Percentiles rank a stretch among this genome's conserved stretches.
Evolutionary conservation across 2,329 filamentous ascomycete genomes (phyloP).

Genomic region (Aspergillus intermedius): DNA sequence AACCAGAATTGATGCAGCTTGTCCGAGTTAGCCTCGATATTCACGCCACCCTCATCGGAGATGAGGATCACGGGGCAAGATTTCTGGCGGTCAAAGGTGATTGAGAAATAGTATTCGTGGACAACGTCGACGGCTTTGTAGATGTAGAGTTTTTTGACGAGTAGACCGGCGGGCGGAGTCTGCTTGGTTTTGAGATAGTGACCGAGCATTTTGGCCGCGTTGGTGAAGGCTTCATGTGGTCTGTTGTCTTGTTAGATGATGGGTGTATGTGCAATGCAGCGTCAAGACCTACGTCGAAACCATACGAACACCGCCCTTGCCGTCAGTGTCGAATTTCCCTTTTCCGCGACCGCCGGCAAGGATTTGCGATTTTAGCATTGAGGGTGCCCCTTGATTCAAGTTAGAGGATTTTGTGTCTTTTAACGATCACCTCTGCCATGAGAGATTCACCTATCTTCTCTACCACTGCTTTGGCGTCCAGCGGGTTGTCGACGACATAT

Average conservation of each 20-base stretch:
- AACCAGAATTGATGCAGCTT: constrained; percentile 24
- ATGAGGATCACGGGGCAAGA: constrained; percentile 34
- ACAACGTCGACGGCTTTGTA: constrained; percentile 25
- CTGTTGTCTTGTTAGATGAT: constrained; percentile 7
- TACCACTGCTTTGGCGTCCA: constrained; percentile 19
- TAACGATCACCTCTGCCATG: background rate
- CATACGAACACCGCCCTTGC: constrained; percentile 23
- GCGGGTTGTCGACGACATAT: constrained; percentile 16
- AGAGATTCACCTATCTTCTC: constrained; percentile 15
- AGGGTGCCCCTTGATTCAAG: constrained; percentile 16
- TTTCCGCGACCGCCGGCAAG: constrained; percentile 28
- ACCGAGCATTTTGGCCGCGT: constrained; percentile 24
- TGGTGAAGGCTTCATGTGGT: constrained; percentile 19
- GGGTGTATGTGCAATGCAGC: background rate
- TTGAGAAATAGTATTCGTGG: constrained; percentile 36
- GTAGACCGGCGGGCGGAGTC: constrained; percentile 19
- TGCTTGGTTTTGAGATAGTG: constrained; percentile 23
- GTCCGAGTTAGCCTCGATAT: constrained; percentile 24
- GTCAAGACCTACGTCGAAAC: constrained; percentile 14
- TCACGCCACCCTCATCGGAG: constrained; percentile 26
- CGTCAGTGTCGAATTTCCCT: constrained; percentile 22
- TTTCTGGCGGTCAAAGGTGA: constrained; percentile 41
- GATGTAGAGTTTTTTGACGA: constrained; percentile 32
- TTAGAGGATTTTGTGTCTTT: background rate
- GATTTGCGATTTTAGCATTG: constrained; percentile 26